Evolutionary conservation across 2,329 filamentous ascomycete genomes (phyloP), one percentile per base, ranked within the genome.

Genomic region (Colletotrichum incanum): DNA sequence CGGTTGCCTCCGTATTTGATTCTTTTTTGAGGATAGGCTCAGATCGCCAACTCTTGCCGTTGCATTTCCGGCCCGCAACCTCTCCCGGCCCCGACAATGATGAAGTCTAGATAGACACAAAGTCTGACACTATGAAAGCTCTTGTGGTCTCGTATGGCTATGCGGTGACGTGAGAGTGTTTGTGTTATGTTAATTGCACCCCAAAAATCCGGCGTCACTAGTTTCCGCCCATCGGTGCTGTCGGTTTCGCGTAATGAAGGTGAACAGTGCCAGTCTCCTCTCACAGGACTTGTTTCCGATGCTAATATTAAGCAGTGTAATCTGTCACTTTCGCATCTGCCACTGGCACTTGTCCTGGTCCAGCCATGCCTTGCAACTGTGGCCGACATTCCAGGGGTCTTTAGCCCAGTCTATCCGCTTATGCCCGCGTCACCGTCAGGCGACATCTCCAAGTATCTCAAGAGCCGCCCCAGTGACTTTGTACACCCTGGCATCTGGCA

Each of bases 331-430:
- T 28, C 34, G 7, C 20, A 18, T 9, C 31, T 70, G 26, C n/a
- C 54, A 34, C 6, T 37, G 45, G 43, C n/a, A 6, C n/a, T 34
- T 1, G 12, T 65, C 3, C 9, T 65, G 45, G 26, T 3, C 1
- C 54, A 39, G 41, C 18, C 52, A n/a, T 65, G 67, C 37, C 0
- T 60, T 45, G 67, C 62, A 3, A 66, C 45, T 1, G 62, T 70
- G 14, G 67, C 62, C n/a, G 67, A 70, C 54, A 70, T 65, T 16
- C 67, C 67, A 4, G 54, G 61, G 5, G 31, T 39, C 18, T 56
- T 66, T 14, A 45, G 67, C 1, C 62, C 62, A n/a, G 37, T 70
- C 23, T 67, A 67, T 28, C 62, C 67, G 5, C 37, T 66, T 3
- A 61, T 45, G 6, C 63, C 67, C 0, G 23, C 37, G 14, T 59